Percentiles rank a stretch among this genome's conserved stretches.
Evolutionary conservation across 2,329 filamentous ascomycete genomes (phyloP).

Genomic region (Microascus cirrosus): DNA sequence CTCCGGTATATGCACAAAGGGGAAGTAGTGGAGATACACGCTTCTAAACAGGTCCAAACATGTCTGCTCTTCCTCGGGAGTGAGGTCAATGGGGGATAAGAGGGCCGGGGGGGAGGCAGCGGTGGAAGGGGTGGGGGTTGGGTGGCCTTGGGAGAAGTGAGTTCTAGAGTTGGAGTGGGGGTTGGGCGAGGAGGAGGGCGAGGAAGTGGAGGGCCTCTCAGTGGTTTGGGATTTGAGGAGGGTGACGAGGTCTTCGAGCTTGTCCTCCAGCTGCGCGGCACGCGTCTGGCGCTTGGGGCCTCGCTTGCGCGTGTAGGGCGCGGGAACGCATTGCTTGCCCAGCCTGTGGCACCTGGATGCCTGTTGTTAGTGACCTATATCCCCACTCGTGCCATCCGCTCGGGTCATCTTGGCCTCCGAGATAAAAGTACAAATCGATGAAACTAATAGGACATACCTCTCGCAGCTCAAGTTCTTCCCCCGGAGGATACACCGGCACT

Average conservation of each 20-base stretch:
- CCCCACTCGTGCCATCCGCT: neutral
- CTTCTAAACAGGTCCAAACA: neutral
- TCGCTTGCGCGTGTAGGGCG: conserved; percentile 26
- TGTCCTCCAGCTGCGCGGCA: conserved; percentile 35
- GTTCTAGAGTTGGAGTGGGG: no score
- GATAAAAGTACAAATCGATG: neutral
- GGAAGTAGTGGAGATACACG: conserved; percentile 19
- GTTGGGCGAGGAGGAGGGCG: no score
- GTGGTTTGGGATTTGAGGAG: conserved; percentile 19
- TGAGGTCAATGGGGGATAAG: neutral
- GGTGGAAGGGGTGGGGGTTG: neutral
- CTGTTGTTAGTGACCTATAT: neutral
- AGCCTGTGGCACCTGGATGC: conserved; percentile 25
- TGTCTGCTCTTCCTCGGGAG: neutral
- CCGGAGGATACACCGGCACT: conserved; percentile 2
- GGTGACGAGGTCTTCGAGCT: conserved; percentile 34
- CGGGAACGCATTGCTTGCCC: conserved; percentile 33
- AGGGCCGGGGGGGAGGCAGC: neutral
- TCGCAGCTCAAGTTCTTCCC: neutral
- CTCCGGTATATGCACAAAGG: conserved; percentile 28
- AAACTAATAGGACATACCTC: neutral
- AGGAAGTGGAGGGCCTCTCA: neutral
- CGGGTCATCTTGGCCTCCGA: neutral
- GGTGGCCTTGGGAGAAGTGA: neutral
- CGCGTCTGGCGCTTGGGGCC: conserved; percentile 22